phyloP scores from a whole-genome alignment of 2,329 filamentous ascomycete genomes.

The Fusarium napiforme region DNA sequence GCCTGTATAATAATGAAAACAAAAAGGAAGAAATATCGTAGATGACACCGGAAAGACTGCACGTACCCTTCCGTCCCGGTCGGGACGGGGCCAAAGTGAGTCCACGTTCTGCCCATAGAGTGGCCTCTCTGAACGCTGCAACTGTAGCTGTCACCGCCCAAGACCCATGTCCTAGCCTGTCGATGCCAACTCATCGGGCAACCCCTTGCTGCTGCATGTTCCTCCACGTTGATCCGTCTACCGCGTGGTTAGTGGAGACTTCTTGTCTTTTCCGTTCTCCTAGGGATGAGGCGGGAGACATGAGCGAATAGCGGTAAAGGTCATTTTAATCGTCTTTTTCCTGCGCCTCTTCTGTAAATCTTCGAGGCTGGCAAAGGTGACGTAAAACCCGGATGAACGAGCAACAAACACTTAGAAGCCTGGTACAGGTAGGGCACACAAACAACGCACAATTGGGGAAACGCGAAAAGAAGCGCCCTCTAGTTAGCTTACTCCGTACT shows the following conservation, averaged over 20 bases:
- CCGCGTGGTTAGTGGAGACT: slow-evolving; percentile 27
- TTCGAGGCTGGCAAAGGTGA: not conserved
- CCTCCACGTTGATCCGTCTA: slow-evolving; percentile 28
- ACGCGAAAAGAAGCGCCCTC: slow-evolving; percentile 13
- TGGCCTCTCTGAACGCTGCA: not conserved
- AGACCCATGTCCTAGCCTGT: slow-evolving; percentile 16
- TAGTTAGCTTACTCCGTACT: slow-evolving; percentile 10
- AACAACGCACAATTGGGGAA: slow-evolving; percentile 25
- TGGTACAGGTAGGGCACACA: slow-evolving; percentile 21
- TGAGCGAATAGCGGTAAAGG: slow-evolving; percentile 12
- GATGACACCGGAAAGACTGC: not conserved
- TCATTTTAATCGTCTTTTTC: not conserved
- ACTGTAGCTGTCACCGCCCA: slow-evolving; percentile 22
- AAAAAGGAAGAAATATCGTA: not conserved
- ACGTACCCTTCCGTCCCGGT: slow-evolving; percentile 10
- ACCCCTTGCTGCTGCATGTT: slow-evolving; percentile 13
- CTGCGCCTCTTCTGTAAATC: not conserved
- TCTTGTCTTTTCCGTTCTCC: not conserved
- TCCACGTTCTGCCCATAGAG: slow-evolving; percentile 25
- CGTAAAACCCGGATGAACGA: not conserved
- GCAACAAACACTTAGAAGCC: not conserved
- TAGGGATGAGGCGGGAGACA: not conserved
- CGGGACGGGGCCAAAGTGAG: slow-evolving; percentile 11
- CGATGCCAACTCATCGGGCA: slow-evolving; percentile 33
- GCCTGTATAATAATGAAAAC: slow-evolving; percentile 3